Evolutionary conservation across 2,329 filamentous ascomycete species (phyloP).

Genomic region (Grosmannia penicillata): DNA sequence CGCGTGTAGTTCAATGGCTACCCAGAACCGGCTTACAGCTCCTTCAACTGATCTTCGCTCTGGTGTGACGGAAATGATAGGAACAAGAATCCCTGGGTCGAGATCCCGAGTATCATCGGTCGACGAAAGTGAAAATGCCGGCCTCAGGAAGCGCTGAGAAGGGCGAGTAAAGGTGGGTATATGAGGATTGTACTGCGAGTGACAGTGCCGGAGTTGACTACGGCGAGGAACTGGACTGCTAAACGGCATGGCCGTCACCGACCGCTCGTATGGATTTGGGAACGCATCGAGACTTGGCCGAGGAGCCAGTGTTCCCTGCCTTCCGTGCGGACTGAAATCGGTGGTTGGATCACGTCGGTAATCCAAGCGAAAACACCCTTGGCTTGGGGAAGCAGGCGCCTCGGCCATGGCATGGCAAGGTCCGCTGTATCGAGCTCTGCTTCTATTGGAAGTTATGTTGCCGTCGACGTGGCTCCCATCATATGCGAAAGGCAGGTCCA

Average conservation of each 20-base stretch:
- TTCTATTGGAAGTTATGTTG: no score
- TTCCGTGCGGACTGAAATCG: no score
- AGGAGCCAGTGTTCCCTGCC: background rate
- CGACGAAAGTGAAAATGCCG: background rate
- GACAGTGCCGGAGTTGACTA: background rate
- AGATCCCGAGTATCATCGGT: background rate
- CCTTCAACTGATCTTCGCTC: conserved; percentile 7
- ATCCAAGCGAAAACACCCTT: no score
- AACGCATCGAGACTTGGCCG: background rate
- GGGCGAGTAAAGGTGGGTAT: background rate
- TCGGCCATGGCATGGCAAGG: no score
- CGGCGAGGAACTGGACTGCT: background rate
- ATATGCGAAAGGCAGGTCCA: no score
- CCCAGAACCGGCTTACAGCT: conserved; percentile 14
- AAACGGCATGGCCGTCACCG: conserved; percentile 4
- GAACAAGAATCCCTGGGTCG: conserved; percentile 8
- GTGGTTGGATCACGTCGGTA: no score
- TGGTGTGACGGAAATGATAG: conserved; percentile 9
- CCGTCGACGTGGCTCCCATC: no score
- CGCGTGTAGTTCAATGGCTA: conserved; percentile 31
- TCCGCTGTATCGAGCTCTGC: no score
- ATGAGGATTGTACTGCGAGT: background rate
- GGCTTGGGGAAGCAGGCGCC: no score
- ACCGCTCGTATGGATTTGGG: conserved; percentile 1
- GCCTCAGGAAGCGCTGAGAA: conserved; percentile 2